Percentiles rank a stretch among this genome's conserved stretches.
These are phyloP conservation scores for Lipomyces yamadae DNA, from an alignment of 805 yeast genomes.

Conservation along the genomic window DNA sequence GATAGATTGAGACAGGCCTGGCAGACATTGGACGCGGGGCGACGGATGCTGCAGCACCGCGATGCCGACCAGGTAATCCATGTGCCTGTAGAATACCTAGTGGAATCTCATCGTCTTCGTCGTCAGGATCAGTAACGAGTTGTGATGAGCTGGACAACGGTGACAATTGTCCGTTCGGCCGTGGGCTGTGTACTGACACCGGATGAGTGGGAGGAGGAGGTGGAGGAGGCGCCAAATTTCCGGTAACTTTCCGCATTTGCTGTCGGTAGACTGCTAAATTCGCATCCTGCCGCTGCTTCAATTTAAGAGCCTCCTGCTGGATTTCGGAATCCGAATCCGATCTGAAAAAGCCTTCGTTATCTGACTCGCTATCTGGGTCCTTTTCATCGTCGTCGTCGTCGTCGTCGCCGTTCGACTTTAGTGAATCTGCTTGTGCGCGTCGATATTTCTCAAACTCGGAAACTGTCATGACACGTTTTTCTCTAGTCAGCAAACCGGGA, in stretches of 20 bases:
- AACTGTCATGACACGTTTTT: conserved; percentile 41
- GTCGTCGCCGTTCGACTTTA: conserved; percentile 20
- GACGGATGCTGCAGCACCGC: conserved; percentile 3
- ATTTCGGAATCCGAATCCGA: conserved; percentile 23
- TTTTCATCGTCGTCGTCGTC: conserved; percentile 34
- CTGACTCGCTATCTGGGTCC: conserved; percentile 21
- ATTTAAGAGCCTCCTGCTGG: conserved; percentile 30
- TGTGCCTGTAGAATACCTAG: conserved; percentile 50
- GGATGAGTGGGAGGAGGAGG: not conserved
- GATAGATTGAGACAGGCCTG: not conserved
- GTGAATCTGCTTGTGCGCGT: not conserved
- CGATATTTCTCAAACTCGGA: conserved; percentile 40
- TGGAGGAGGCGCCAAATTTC: conserved; percentile 33
- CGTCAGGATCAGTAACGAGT: conserved; percentile 39
- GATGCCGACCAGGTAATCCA: conserved; percentile 44
- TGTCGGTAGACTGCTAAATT: conserved; percentile 50
- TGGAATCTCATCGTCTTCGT: conserved; percentile 50
- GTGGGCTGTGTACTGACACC: not conserved
- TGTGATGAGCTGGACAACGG: not conserved
- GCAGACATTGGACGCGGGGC: not conserved
- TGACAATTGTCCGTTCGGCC: not conserved
- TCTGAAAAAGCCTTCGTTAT: conserved; percentile 13
- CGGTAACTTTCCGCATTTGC: conserved; percentile 49
- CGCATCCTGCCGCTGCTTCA: conserved; percentile 45
- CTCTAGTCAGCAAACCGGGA: conserved; percentile 12